phyloP scores from a whole-genome alignment of 768 basidiomycete genomes.

The Termitomyces sp. region DNA sequence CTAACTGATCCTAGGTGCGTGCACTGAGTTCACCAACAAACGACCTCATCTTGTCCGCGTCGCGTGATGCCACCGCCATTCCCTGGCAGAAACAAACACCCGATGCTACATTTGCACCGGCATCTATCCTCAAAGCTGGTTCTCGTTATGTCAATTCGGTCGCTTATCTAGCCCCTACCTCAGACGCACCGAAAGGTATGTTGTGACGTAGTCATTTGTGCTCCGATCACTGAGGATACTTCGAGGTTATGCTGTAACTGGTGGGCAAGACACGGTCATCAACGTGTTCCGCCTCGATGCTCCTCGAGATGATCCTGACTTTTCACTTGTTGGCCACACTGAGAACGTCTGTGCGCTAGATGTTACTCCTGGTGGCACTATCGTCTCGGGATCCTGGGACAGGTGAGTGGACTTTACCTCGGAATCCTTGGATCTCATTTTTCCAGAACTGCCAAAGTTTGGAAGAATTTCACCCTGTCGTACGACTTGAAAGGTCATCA shows the following conservation, averaged over 20 bases:
- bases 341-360: conserved; percentile 88
- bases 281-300: conserved; percentile 68
- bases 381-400: conserved; percentile 98
- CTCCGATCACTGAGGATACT: conserved; percentile 16
- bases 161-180: conserved; percentile 66
- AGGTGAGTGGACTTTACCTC: conserved; percentile 46
- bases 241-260: conserved; percentile 79
- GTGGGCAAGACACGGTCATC: conserved; percentile 85
- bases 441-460: conserved; percentile 89
- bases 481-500: conserved; percentile 81
- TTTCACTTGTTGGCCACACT: conserved; percentile 82
- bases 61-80: conserved; percentile 88
- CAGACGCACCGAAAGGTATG: conserved; percentile 68
- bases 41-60: conserved; percentile 81
- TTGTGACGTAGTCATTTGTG: conserved; percentile 13
- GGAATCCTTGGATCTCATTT: background rate
- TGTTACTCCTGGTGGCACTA: conserved; percentile 59
- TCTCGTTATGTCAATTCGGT: conserved; percentile 79
- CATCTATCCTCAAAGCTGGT: conserved; percentile 55
- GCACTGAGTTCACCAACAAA: conserved; percentile 73
- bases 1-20: conserved; percentile 60
- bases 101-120: conserved; percentile 47
- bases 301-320: conserved; percentile 67
- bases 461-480: conserved; percentile 70
- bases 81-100: conserved; percentile 63